Percentiles rank a stretch among this genome's conserved stretches.
Conservation (phyloP, 192 early-diverging fungal genomes). For the Podila horticola region DNA sequence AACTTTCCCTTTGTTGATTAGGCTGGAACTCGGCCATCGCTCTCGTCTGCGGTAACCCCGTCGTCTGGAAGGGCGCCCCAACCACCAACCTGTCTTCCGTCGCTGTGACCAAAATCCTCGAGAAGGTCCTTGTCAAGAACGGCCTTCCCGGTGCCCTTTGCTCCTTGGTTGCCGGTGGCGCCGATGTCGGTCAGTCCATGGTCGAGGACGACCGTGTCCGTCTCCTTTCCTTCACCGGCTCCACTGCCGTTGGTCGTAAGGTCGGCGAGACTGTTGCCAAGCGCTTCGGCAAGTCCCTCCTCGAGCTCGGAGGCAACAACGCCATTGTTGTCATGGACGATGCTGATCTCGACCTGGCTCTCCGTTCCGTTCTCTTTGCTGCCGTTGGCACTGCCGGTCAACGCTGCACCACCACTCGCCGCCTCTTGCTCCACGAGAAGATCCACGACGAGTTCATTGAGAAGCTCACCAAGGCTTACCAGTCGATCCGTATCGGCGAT, state of each 20-base stretch:
- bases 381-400: conserved; percentile 97
- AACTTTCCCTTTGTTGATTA: conserved; percentile 48
- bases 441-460: conserved; percentile 88
- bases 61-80: conserved; percentile 90
- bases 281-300: conserved; percentile 86
- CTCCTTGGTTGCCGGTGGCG: conserved; percentile 85
- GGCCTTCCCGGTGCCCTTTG: conserved; percentile 85
- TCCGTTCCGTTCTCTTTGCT: conserved; percentile 89
- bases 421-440: conserved; percentile 88
- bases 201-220: conserved; percentile 75
- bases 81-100: conserved; percentile 83
- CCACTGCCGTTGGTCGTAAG: conserved; percentile 78
- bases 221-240: conserved; percentile 92
- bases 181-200: conserved; percentile 85
- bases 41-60: conserved; percentile 90
- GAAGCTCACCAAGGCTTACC: conserved; percentile 84
- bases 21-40: conserved; percentile 96
- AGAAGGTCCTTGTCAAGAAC: conserved; percentile 83
- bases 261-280: conserved; percentile 85
- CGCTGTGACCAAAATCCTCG: conserved; percentile 90
- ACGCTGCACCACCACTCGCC: conserved; percentile 91
- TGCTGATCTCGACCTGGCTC: conserved; percentile 89
- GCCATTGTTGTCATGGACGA: conserved; percentile 93
- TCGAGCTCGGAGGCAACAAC: conserved; percentile 97
- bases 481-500: conserved; percentile 88